A percentile compares a stretch with the other conserved stretches of the same genome.
These are phyloP conservation scores for Lentinula boryana DNA, from an alignment of 768 basidiomycete species.

Conservation along the genomic window DNA sequence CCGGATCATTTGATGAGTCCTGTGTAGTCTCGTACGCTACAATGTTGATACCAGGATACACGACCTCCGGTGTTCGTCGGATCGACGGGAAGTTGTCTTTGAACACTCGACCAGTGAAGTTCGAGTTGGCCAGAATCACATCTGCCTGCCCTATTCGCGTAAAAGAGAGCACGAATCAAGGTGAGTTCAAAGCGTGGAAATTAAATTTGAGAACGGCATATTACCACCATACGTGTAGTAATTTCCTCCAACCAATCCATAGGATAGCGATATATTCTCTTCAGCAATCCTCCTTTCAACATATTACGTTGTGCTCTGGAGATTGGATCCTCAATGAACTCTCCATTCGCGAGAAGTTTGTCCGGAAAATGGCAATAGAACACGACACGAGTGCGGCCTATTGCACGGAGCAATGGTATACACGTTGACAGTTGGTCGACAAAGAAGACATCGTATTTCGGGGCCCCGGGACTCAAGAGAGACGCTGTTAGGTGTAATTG, in stretches of 20 bases:
- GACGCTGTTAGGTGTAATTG: constrained; percentile 77
- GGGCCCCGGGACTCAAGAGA: constrained; percentile 45
- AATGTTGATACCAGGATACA: constrained; percentile 94
- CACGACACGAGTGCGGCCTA: constrained; percentile 74
- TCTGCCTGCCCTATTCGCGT: constrained; percentile 71
- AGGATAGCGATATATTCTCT: constrained; percentile 76
- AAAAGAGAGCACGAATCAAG: background rate
- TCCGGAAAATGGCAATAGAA: constrained; percentile 99
- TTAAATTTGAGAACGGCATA: background rate
- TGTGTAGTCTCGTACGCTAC: constrained; percentile 51
- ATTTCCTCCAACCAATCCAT: constrained; percentile 88
- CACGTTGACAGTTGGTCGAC: constrained; percentile 95
- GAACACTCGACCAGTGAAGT: constrained; percentile 84
- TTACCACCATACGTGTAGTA: constrained; percentile 66
- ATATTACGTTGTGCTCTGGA: constrained; percentile 21
- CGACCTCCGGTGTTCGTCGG: constrained; percentile 54
- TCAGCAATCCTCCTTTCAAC: constrained; percentile 46
- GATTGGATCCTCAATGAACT: constrained; percentile 44
- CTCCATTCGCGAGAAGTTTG: constrained; percentile 77
- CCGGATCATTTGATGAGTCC: constrained; percentile 38
- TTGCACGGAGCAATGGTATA: constrained; percentile 69
- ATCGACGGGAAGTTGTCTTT: constrained; percentile 70
- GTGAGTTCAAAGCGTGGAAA: background rate
- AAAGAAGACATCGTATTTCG: constrained; percentile 78
- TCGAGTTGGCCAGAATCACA: constrained; percentile 85